Evolutionary conservation across 257 asterid species (phyloP).

Genomic region (Echites panduratus): DNA sequence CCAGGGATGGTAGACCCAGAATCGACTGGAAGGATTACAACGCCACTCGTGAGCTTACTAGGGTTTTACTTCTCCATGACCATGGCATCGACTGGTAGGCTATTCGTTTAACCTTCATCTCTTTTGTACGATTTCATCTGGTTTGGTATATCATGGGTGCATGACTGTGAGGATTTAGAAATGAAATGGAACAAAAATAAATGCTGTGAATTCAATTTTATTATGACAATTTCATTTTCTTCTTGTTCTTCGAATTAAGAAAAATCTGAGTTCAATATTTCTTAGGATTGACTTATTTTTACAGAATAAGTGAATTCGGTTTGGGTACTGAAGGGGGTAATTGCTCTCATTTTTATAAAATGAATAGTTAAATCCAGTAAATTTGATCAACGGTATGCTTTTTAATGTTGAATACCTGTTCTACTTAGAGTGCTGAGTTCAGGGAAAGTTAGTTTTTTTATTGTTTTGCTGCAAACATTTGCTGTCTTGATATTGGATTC

Average conservation of each 20-base stretch:
- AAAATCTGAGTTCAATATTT: neutral
- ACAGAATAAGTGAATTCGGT: neutral
- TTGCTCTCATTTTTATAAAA: neutral
- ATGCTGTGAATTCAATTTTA: neutral
- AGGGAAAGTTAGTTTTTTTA: neutral
- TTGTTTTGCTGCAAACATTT: neutral
- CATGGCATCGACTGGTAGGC: slow-evolving; percentile 59
- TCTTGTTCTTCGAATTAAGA: neutral
- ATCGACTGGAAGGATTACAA: slow-evolving; percentile 94
- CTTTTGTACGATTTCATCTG: neutral
- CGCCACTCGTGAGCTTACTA: slow-evolving; percentile 90
- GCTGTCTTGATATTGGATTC: neutral
- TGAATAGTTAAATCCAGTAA: neutral
- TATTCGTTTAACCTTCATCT: neutral
- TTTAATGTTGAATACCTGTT: neutral
- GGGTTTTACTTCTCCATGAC: slow-evolving; percentile 72
- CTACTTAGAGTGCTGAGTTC: neutral
- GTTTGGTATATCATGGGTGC: neutral
- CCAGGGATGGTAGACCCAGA: slow-evolving; percentile 57
- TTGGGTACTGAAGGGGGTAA: neutral
- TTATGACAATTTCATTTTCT: neutral
- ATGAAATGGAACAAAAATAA: too few species aligned
- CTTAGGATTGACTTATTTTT: neutral
- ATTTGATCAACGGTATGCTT: neutral
- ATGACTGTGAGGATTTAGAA: neutral